A percentile compares a stretch with the other conserved stretches of the same genome.
Evolutionary conservation across 805 yeast species (phyloP).

Genomic region (Debaryomyces hansenii): DNA sequence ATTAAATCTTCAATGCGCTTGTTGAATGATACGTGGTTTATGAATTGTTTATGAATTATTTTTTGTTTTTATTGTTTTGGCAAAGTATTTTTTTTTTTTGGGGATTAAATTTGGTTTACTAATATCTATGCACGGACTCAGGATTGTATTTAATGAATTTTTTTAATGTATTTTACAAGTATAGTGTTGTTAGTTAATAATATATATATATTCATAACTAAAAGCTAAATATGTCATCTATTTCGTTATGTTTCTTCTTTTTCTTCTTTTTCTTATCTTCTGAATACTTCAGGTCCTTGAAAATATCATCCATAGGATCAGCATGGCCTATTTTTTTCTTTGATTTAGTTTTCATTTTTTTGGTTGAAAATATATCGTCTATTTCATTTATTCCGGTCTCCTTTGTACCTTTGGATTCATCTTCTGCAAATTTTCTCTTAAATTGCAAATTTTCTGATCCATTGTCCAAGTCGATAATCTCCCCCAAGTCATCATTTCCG

Average conservation of each 20-base stretch:
- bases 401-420: constrained; percentile 2
- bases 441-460: constrained; percentile 9
- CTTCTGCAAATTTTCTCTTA: not conserved
- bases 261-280: constrained; percentile 30
- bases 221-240: constrained; percentile 68
- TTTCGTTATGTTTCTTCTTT: constrained; percentile 53
- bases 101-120: not conserved
- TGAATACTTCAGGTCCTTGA: constrained; percentile 2
- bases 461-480: constrained; percentile 15
- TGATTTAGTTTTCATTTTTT: constrained; percentile 6
- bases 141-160: not conserved
- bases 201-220: not conserved
- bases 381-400: constrained; percentile 4
- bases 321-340: constrained; percentile 4
- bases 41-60: not conserved
- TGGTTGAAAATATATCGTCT: constrained; percentile 3
- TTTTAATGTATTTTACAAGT: not conserved
- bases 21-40: no score
- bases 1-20: not conserved
- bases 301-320: constrained; percentile 9
- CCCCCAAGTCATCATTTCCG: constrained; percentile 21
- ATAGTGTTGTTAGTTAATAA: not conserved
- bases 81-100: not conserved
- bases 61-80: not conserved
- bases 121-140: not conserved